Evolutionary conservation across 306 rosid species (phyloP).

Genomic region (Vicia villosa): DNA sequence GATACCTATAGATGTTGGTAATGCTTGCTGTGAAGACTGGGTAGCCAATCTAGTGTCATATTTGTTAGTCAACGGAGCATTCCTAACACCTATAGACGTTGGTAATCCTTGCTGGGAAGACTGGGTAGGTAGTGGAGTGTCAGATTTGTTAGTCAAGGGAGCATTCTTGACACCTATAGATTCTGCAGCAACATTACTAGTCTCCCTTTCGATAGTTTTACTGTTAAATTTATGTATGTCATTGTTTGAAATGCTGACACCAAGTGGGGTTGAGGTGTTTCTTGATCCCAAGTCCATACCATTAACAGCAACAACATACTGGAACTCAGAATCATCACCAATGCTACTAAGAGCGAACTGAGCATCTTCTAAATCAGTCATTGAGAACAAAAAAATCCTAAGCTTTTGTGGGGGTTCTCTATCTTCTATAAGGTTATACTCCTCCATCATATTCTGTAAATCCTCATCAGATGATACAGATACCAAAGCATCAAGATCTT

Average conservation of each 20-base stretch:
- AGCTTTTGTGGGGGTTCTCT: conserved; percentile 57
- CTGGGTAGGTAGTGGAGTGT: conserved; percentile 42
- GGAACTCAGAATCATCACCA: conserved; percentile 63
- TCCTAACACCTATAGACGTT: conserved; percentile 40
- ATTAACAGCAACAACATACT: conserved; percentile 77
- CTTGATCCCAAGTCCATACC: conserved; percentile 69
- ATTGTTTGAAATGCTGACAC: conserved; percentile 50
- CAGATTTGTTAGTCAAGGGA: conserved; percentile 37
- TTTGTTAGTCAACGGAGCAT: conserved; percentile 38
- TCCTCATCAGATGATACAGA: conserved; percentile 88
- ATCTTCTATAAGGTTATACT: conserved; percentile 49
- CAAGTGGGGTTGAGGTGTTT: conserved; percentile 59
- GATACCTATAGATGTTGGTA: conserved; percentile 45
- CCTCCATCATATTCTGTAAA: conserved; percentile 87
- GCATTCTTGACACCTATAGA: conserved; percentile 35
- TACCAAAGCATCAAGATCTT: conserved; percentile 89
- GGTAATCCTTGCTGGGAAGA: conserved; percentile 53
- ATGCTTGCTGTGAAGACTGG: conserved; percentile 51
- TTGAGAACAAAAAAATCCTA: conserved; percentile 72
- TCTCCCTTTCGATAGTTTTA: conserved; percentile 49
- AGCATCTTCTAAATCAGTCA: conserved; percentile 68
- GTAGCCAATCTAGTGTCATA: conserved; percentile 36
- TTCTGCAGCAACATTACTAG: conserved; percentile 44
- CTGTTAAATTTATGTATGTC: conserved; percentile 52
- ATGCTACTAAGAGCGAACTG: conserved; percentile 51